A percentile compares a stretch with the other conserved stretches of the same genome.
Conservation (phyloP, 352 stramenopile species). For the Lagenidium sp. region DNA sequence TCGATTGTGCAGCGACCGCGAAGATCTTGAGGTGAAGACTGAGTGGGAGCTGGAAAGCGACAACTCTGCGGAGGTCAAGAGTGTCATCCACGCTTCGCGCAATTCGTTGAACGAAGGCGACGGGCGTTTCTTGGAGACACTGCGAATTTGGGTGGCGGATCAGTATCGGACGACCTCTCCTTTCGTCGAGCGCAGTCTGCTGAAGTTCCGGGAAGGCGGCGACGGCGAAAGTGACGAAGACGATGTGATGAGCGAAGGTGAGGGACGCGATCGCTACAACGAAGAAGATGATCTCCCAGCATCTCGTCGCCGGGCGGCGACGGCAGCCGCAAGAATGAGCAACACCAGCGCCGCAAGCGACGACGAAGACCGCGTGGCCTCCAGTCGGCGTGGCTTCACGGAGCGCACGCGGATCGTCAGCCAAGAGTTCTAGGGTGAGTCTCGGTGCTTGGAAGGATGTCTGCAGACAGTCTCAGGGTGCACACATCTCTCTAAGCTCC, state of each 20-base stretch:
- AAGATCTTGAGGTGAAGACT: slow-evolving; percentile 79
- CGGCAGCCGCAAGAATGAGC: slow-evolving; percentile 7
- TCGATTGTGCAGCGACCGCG: slow-evolving; percentile 61
- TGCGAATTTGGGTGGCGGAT: slow-evolving; percentile 81
- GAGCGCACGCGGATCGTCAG: slow-evolving; percentile 46
- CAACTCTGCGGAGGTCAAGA: slow-evolving; percentile 56
- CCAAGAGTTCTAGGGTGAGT: slow-evolving; percentile 35
- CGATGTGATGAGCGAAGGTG: slow-evolving; percentile 9
- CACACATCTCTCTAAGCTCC: no score
- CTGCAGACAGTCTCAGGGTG: no score
- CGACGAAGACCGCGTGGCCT: slow-evolving; percentile 12
- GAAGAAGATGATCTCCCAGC: slow-evolving; percentile 3
- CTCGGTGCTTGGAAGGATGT: neutral
- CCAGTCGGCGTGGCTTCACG: slow-evolving; percentile 36
- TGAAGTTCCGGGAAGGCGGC: slow-evolving; percentile 71
- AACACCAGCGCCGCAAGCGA: slow-evolving; percentile 2
- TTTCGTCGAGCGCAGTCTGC: slow-evolving; percentile 76
- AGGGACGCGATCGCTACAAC: slow-evolving; percentile 7
- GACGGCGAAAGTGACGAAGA: slow-evolving; percentile 31
- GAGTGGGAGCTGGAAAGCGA: slow-evolving; percentile 81
- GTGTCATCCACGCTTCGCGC: slow-evolving; percentile 20
- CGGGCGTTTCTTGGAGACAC: slow-evolving; percentile 61
- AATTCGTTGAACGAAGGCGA: slow-evolving; percentile 35
- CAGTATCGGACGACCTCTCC: slow-evolving; percentile 81
- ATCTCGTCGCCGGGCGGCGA: slow-evolving; percentile 11